These are phyloP conservation scores for Plasmodium knowlesi DNA, from an alignment of 169 alveolate species.

Conservation along the genomic window DNA sequence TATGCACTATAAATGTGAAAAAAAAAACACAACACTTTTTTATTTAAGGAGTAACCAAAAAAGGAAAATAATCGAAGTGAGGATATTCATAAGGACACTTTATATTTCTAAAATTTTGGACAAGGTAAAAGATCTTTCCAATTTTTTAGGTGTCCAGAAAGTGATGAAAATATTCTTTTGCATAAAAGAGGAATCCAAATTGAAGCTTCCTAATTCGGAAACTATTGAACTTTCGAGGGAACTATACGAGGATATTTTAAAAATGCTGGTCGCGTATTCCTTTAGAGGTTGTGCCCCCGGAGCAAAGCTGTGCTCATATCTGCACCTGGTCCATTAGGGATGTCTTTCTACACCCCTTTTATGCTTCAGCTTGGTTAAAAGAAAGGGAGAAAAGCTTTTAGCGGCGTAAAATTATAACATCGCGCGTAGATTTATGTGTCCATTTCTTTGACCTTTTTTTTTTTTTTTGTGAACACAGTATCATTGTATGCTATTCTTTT, in stretches of 20 bases:
- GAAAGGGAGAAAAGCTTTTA: background rate
- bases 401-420: background rate
- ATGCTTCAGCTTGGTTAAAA: background rate
- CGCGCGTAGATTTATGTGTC: background rate
- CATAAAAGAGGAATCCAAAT: background rate
- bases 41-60: conserved; percentile 29
- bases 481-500: background rate
- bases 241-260: conserved; percentile 41
- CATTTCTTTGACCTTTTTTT: background rate
- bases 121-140: background rate
- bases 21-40: conserved; percentile 30
- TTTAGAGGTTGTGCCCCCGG: background rate
- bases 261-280: conserved; percentile 44
- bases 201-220: conserved; percentile 15
- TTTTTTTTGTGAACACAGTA: background rate
- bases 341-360: too few species aligned
- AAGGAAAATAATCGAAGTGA: conserved; percentile 48
- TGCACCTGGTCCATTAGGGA: conserved; percentile 37
- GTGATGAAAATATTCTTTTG: conserved; percentile 50
- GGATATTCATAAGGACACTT: conserved; percentile 30
- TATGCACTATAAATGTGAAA: conserved; percentile 36
- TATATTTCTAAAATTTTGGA: conserved; percentile 35
- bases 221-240: conserved; percentile 24
- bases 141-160: conserved; percentile 33
- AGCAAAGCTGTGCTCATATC: conserved; percentile 19